Conservation (phyloP, 2,329 filamentous ascomycete species). For the Apiospora saccharicola region DNA sequence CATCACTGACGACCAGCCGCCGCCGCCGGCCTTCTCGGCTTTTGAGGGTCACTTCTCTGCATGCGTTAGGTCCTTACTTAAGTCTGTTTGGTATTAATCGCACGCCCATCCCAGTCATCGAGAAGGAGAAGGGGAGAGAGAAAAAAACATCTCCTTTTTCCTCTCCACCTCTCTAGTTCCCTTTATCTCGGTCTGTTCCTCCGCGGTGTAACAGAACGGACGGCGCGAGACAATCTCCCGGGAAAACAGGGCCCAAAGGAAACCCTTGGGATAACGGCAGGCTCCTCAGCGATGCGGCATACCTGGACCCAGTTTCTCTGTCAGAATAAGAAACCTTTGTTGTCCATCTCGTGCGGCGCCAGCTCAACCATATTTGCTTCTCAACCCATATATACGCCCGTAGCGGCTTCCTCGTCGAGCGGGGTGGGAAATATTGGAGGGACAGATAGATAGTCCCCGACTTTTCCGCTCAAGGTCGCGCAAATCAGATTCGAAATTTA, state of each 20-base stretch:
- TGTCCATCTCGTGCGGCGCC: neutral
- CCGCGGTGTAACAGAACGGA: neutral
- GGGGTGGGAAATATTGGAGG: slow-evolving; percentile 8
- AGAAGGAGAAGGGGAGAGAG: neutral
- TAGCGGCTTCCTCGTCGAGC: slow-evolving; percentile 9
- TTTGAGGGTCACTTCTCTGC: neutral
- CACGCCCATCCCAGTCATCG: neutral
- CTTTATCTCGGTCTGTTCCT: neutral
- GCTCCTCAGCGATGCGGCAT: slow-evolving; percentile 9
- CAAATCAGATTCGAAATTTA: neutral
- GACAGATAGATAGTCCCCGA: neutral
- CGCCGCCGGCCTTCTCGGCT: neutral
- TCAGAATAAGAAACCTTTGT: slow-evolving; percentile 9
- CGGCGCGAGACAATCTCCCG: neutral
- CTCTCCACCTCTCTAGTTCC: neutral
- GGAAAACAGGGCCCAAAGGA: neutral
- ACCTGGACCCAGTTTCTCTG: slow-evolving; percentile 8
- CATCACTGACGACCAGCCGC: neutral
- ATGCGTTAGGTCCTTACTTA: neutral
- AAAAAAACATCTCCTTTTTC: neutral
- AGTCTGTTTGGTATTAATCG: neutral
- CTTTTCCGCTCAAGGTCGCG: slow-evolving; percentile 5
- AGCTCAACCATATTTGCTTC: neutral
- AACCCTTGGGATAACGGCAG: neutral
- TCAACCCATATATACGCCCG: neutral